phyloP scores from a whole-genome alignment of 306 rosid species.

The Luffa aegyptiaca region DNA sequence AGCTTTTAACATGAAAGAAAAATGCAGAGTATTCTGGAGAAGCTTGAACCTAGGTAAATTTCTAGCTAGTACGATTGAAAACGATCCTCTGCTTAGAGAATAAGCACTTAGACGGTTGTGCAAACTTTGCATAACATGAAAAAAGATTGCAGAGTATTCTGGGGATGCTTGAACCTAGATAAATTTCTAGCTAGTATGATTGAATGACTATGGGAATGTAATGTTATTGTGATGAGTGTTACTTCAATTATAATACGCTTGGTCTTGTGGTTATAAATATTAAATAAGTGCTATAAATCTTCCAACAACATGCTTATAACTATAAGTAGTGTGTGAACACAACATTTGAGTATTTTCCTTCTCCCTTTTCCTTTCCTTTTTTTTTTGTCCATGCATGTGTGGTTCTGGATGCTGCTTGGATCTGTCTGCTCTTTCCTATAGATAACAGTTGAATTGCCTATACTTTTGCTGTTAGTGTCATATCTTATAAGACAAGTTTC shows the following conservation, averaged over 20 bases:
- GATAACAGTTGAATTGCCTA: not conserved
- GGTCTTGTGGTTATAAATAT: not conserved
- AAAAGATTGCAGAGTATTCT: not conserved
- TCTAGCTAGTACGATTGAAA: not conserved
- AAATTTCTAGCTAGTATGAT: not conserved
- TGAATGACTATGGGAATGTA: not conserved
- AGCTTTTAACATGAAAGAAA: not conserved
- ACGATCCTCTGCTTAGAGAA: not conserved
- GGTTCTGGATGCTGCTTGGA: not conserved
- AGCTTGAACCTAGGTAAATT: not conserved
- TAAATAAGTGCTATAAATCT: not conserved
- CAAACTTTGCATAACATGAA: not conserved
- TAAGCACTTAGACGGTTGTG: not conserved
- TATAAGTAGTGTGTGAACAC: not conserved
- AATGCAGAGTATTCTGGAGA: not conserved
- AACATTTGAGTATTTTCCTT: not conserved
- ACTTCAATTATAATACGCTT: not conserved
- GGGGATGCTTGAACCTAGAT: not conserved
- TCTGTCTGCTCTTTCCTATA: not conserved
- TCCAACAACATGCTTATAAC: not conserved
- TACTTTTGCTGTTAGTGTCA: not conserved
- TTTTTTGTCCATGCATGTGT: not conserved
- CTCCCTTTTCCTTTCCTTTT: not conserved
- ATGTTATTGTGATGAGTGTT: not conserved
- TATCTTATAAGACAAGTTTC: not conserved